Conservation (phyloP, 75 land plant species). For the Cunninghamia lanceolata region DNA sequence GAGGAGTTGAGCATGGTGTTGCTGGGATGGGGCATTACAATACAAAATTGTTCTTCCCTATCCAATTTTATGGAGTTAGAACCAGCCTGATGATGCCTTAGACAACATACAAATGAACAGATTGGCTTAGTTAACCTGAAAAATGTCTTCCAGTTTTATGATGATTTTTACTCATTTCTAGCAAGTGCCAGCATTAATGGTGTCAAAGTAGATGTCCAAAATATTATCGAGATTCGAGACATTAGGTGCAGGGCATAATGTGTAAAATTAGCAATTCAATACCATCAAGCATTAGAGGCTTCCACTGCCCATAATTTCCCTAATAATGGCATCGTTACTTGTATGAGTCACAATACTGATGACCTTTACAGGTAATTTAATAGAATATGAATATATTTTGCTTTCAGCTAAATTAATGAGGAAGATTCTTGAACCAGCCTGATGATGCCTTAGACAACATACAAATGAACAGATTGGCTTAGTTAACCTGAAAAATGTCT, state of each 20-base stretch:
- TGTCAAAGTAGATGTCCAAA: slow-evolving; percentile 91
- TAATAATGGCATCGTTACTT: slow-evolving; percentile 83
- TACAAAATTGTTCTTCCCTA: slow-evolving; percentile 53
- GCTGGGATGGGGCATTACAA: slow-evolving; percentile 57
- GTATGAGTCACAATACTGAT: slow-evolving; percentile 97
- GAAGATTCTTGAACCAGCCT: slow-evolving; percentile 37
- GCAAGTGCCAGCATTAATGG: slow-evolving; percentile 84
- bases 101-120: slow-evolving; percentile 56
- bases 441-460: slow-evolving; percentile 49
- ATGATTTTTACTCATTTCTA: slow-evolving; percentile 84
- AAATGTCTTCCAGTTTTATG: slow-evolving; percentile 62
- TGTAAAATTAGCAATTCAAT: slow-evolving; percentile 62
- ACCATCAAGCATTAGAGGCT: slow-evolving; percentile 76
- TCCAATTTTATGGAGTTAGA: slow-evolving; percentile 62
- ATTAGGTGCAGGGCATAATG: slow-evolving; percentile 83
- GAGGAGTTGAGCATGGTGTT: slow-evolving; percentile 63
- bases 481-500: slow-evolving; percentile 71
- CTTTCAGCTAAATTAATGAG: slow-evolving; percentile 17
- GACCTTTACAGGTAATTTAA: slow-evolving; percentile 64
- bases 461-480: slow-evolving; percentile 56
- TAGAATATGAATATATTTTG: slow-evolving; percentile 15
- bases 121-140: slow-evolving; percentile 73
- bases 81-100: slow-evolving; percentile 50
- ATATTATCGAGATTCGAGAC: slow-evolving; percentile 90
- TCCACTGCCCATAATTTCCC: slow-evolving; percentile 76